Evolutionary conservation across 225 moss, liverwort and hornwort genomes (phyloP).

Genomic region (Antitrichia curtipendula): DNA sequence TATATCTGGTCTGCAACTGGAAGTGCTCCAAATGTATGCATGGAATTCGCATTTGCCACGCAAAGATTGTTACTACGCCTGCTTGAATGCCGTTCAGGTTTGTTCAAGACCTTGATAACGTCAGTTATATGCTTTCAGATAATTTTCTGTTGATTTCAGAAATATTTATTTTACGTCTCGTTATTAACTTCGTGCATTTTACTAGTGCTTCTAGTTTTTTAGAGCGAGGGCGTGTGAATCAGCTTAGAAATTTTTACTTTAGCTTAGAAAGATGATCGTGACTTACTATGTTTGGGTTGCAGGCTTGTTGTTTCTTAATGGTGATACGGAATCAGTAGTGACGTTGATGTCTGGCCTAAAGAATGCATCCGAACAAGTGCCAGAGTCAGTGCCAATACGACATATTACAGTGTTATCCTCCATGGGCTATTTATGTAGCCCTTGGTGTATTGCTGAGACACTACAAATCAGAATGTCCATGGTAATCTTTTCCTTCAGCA

Average conservation of each 20-base stretch:
- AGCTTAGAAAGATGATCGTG: not conserved
- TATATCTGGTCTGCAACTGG: constrained; percentile 39
- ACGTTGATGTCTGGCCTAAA: constrained; percentile 39
- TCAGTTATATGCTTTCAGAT: not conserved
- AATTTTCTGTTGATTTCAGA: not conserved
- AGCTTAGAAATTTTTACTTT: not conserved
- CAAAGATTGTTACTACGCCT: constrained; percentile 56
- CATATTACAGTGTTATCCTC: constrained; percentile 52
- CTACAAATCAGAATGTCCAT: constrained; percentile 61
- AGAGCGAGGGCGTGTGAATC: not conserved
- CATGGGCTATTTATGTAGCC: constrained; percentile 57
- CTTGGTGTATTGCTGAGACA: constrained; percentile 52
- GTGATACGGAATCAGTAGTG: constrained; percentile 42
- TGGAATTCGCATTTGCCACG: constrained; percentile 52
- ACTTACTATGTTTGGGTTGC: constrained; percentile 9
- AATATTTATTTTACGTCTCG: not conserved
- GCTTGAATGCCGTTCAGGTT: constrained; percentile 90
- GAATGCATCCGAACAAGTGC: constrained; percentile 40
- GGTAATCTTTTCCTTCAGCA: constrained; percentile 31
- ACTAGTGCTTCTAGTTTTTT: not conserved
- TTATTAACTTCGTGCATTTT: not conserved
- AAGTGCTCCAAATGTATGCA: constrained; percentile 5
- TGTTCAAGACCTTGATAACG: not conserved
- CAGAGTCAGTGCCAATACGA: constrained; percentile 53
- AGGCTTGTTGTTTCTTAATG: constrained; percentile 76